A percentile compares a stretch with the other conserved stretches of the same genome.
Evolutionary conservation across 1,284 basidiomycete genomes (phyloP).

Genomic region (Rhodotorula sp.): DNA sequence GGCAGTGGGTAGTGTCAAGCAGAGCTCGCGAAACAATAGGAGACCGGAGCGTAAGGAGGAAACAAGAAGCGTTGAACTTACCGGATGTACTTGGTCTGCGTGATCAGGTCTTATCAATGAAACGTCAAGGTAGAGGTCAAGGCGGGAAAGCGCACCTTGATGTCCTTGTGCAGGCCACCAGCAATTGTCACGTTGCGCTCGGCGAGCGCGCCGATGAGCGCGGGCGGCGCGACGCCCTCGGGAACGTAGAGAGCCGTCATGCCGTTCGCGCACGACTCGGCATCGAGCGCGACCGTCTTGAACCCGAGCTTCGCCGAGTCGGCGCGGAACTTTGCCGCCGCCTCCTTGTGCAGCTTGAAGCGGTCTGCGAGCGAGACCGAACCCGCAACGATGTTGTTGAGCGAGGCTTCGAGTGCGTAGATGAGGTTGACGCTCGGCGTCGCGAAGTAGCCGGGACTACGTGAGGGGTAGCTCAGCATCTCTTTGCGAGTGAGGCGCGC

Average conservation of each 20-base stretch:
- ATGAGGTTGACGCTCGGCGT: constrained; percentile 79
- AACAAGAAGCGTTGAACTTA: background rate
- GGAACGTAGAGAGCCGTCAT: constrained; percentile 77
- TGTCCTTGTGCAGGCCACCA: constrained; percentile 81
- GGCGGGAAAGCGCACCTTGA: constrained; percentile 64
- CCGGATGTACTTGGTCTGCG: constrained; percentile 41
- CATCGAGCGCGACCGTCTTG: constrained; percentile 64
- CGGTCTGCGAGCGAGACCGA: constrained; percentile 72
- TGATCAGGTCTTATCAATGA: background rate
- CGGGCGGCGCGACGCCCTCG: constrained; percentile 67
- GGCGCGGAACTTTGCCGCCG: constrained; percentile 72
- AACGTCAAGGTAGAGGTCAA: background rate
- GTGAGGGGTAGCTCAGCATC: background rate
- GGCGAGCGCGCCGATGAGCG: constrained; percentile 64
- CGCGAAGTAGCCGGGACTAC: constrained; percentile 77
- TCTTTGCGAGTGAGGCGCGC: too few species aligned
- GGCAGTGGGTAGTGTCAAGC: background rate
- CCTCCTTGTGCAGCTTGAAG: constrained; percentile 73
- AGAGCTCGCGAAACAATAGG: background rate
- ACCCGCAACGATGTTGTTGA: constrained; percentile 68
- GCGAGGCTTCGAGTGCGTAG: constrained; percentile 81
- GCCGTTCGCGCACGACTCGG: constrained; percentile 77
- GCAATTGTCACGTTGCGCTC: constrained; percentile 68
- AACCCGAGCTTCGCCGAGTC: constrained; percentile 71
- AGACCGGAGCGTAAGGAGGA: background rate